Evolutionary conservation across 2,329 filamentous ascomycete species (phyloP), one percentile per base, ranked within the genome.

Genomic region (Sporothrix pseudoabietina): DNA sequence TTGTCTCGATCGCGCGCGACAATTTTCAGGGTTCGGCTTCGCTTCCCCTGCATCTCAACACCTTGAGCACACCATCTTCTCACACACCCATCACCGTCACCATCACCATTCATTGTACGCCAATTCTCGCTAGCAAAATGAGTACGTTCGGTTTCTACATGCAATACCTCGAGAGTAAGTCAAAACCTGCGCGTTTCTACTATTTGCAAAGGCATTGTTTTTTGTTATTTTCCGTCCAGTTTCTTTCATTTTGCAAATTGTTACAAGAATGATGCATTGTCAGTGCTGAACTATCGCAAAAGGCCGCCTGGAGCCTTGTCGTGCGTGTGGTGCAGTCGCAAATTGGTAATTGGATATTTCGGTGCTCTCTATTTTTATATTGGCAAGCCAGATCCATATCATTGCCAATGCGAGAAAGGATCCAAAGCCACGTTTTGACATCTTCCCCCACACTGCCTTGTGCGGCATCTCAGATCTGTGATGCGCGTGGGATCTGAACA

Each of bases 111-210:
- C n/a, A 80, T 79, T 79, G 78, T 76, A 65, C 73, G 77, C 77
- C 77, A 72, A n/a, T 22, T 61, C 16, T 26, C n/a, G 22, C 8
- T 35, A 76, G 75, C 77, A 72, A 80, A 76, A 90, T 90, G 88
- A 85, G 85, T 78, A 84, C 85, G 3, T 75, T 75, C 78, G 89
- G 89, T 76, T 91, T 90, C 79, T 91, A 91, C 79, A 91, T 91
- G 86, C 89, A 92, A 79, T 92, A 92, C 81, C 85, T 92, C 77
- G 89, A 91, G 80, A 92, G 90, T 92, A 90, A 88, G 90, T 91
- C 32, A 69, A 39, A 39, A 19, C 6, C 8, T 35, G 9, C 14
- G 16, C 8, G 49, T 4, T 44, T 22, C n/a, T 52, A 7, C 19
- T 19, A 26, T 49, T 35, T 47, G 22, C 35, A 44, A 9, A 35